Evolutionary conservation across 148 eudicot genomes (phyloP).

Genomic region (Camellia granthamiana): DNA sequence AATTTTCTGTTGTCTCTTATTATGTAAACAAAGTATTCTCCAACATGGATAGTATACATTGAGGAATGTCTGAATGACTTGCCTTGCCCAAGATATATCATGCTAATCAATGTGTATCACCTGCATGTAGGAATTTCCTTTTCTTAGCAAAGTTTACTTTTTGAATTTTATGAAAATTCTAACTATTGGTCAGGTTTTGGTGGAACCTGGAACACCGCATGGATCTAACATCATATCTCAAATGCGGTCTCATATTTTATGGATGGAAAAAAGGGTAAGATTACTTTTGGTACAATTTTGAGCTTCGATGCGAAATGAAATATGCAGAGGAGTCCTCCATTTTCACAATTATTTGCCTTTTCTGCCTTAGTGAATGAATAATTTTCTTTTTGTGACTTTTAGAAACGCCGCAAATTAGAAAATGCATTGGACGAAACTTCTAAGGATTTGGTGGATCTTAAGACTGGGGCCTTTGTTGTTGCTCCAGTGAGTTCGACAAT

Average conservation of each 20-base stretch:
- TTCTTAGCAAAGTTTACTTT: not conserved
- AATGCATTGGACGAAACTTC: slow-evolving; percentile 35
- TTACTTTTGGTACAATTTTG: not conserved
- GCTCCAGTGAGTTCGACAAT: slow-evolving; percentile 76
- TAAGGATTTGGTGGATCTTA: slow-evolving; percentile 36
- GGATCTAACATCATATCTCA: slow-evolving; percentile 88
- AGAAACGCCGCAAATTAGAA: slow-evolving; percentile 69
- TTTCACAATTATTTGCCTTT: not conserved
- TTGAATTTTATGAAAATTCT: not conserved
- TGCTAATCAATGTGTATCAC: not conserved
- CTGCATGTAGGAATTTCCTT: not conserved
- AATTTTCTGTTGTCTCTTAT: not conserved
- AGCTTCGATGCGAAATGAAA: not conserved
- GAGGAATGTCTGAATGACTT: not conserved
- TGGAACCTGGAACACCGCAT: slow-evolving; percentile 97
- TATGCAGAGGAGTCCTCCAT: not conserved
- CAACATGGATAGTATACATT: not conserved
- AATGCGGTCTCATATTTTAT: slow-evolving; percentile 88
- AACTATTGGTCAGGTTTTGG: slow-evolving; percentile 56
- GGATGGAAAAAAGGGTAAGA: slow-evolving; percentile 97
- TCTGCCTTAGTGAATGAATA: not conserved
- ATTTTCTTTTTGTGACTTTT: slow-evolving; percentile 13
- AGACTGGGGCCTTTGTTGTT: slow-evolving; percentile 68
- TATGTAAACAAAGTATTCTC: not conserved
- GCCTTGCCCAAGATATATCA: not conserved